Base-by-base conservation (phyloP, 768 basidiomycete genomes). In the Leccinum imitatum region DNA sequence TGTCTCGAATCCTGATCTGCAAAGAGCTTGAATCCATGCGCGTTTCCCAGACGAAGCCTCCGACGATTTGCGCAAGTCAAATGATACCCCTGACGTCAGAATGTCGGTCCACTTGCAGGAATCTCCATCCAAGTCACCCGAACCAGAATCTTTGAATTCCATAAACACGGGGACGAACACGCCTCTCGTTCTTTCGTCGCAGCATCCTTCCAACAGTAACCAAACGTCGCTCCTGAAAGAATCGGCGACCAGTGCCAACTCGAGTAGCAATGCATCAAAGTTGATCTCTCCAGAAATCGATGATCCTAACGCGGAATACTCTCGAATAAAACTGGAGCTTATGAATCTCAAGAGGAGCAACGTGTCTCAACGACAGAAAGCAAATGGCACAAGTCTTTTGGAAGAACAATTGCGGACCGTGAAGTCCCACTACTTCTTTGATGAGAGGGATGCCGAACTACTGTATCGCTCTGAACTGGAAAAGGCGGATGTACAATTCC, bases 391-490 rank as follows among this genome's bases (percentile, higher is more conserved):
- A 13, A 73, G 71, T 57, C 68, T 75, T 27, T 69, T 90, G 39
- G 80, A 78, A 10, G 66, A 74, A 52, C 82, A 77, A 44, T 71
- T 91, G 44, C 69, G 76, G 48, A 71, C 67, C 23, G 69, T 85
- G 25, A 81, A 81, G 67, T 74, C 76, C 23, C 78, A 87, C 69
- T 91, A 91, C 64, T 82, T 91, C 58, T 93, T 94, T 67, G 80
- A 90, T 58, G 79, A 84, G 65, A 77, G 75, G 57, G 87, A 89
- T 61, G 90, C 90, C 2, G 80, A 88, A 65, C 77, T 73, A 5
- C 69, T 79, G 23, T 91, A 87, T 71, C 77, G 72, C 30, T 72
- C 74, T 17, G 83, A 87, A 67, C 82, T 83, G 30, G 73, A 81
- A 47, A 83, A 82, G 63, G 76, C 73, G 21, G 80, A 86, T 30